Evolutionary conservation across 306 rosid species (phyloP).

Genomic region (Gillenia trifoliata): DNA sequence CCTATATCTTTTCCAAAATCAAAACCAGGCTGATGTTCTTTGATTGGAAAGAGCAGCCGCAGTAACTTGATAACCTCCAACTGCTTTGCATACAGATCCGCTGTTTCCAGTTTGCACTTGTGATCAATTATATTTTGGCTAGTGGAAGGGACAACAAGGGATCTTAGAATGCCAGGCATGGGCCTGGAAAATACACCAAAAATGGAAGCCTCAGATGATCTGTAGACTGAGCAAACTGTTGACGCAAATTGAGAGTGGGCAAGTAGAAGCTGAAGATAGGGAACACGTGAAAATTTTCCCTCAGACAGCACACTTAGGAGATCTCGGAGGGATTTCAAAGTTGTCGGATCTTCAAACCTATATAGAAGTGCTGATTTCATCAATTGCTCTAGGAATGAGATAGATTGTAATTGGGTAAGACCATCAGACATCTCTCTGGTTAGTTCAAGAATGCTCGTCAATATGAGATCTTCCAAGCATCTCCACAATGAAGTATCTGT

Average conservation of each 20-base stretch:
- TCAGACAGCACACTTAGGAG: constrained; percentile 46
- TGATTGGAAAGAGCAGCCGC: constrained; percentile 35
- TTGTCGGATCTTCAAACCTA: constrained; percentile 65
- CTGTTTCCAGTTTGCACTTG: constrained; percentile 18
- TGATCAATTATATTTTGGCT: constrained; percentile 30
- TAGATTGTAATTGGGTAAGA: constrained; percentile 45
- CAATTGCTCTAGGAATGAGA: constrained; percentile 69
- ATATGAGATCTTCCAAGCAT: constrained; percentile 55
- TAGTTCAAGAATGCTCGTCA: constrained; percentile 53
- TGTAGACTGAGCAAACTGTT: constrained; percentile 42
- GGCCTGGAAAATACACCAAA: constrained; percentile 67
- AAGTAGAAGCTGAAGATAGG: constrained; percentile 66
- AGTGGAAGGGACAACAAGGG: constrained; percentile 45
- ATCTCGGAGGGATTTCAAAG: constrained; percentile 52
- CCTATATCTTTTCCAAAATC: constrained; percentile 39
- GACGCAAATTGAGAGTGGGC: constrained; percentile 86
- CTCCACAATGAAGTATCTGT: constrained; percentile 41
- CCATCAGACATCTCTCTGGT: constrained; percentile 38
- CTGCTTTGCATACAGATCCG: constrained; percentile 32
- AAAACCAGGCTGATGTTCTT: constrained; percentile 31
- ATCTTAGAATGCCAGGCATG: constrained; percentile 64
- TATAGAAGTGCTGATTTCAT: constrained; percentile 58
- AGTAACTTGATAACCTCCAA: constrained; percentile 72
- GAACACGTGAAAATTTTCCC: constrained; percentile 48
- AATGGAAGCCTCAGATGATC: constrained; percentile 27